Percentiles rank a stretch among this genome's conserved stretches.
phyloP scores from a whole-genome alignment of 1,139 yeast species.

The Hemisphaericaspora xylofermentans region DNA sequence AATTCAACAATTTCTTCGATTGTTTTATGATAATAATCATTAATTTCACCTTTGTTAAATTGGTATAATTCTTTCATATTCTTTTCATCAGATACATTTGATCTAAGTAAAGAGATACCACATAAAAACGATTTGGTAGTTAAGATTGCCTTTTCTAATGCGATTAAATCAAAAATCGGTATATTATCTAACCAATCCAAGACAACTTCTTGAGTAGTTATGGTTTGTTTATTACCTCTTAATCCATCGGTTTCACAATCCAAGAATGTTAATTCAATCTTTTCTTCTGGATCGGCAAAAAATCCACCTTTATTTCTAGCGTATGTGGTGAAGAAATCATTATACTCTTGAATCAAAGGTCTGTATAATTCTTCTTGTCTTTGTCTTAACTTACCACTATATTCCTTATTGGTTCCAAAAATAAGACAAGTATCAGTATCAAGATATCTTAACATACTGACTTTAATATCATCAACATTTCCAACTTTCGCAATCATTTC shows the following conservation, averaged over 20 bases:
- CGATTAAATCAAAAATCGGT: constrained; percentile 75
- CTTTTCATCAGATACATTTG: constrained; percentile 29
- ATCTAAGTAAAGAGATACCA: constrained; percentile 52
- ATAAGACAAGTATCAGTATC: constrained; percentile 93
- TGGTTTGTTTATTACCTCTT: constrained; percentile 72
- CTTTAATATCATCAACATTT: constrained; percentile 51
- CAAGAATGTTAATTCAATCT: constrained; percentile 49
- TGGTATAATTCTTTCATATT: constrained; percentile 31
- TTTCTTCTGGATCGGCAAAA: constrained; percentile 23
- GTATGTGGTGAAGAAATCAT: constrained; percentile 54
- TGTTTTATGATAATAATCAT: constrained; percentile 34
- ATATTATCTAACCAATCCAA: constrained; percentile 62
- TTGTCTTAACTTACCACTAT: constrained; percentile 74
- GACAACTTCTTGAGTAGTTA: constrained; percentile 62
- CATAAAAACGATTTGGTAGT: constrained; percentile 84
- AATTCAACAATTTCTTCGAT: constrained; percentile 75
- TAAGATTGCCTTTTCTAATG: constrained; percentile 83
- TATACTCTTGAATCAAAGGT: constrained; percentile 71
- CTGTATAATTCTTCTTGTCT: constrained; percentile 75
- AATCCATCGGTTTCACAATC: constrained; percentile 83
- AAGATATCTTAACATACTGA: constrained; percentile 68
- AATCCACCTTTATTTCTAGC: constrained; percentile 29
- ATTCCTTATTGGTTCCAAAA: constrained; percentile 78
- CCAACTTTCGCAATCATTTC: constrained; percentile 63
- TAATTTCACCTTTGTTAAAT: constrained; percentile 28